phyloP scores from a whole-genome alignment of 2,329 filamentous ascomycete species.

The Cytospora chrysosperma region DNA sequence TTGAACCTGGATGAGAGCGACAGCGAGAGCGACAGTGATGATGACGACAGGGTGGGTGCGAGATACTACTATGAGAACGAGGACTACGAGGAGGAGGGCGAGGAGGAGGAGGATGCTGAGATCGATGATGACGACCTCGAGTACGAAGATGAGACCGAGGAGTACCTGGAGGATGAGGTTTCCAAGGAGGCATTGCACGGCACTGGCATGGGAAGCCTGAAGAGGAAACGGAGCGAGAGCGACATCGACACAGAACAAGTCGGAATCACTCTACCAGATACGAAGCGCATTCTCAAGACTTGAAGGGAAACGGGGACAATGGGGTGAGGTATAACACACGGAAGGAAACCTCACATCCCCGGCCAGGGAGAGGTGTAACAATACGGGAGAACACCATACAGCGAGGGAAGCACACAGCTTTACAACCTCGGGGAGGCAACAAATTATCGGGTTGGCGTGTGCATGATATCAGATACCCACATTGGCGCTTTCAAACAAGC shows the following conservation, averaged over 20 bases:
- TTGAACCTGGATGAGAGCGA: slow-evolving; percentile 45
- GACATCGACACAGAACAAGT: slow-evolving; percentile 9
- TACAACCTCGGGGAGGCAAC: neutral
- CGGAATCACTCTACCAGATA: slow-evolving; percentile 1
- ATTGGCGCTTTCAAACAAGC: neutral
- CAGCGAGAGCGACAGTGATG: slow-evolving; percentile 41
- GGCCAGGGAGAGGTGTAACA: neutral
- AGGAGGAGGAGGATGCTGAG: slow-evolving; percentile 29
- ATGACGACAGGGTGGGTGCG: slow-evolving; percentile 29
- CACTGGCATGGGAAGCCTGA: slow-evolving; percentile 24
- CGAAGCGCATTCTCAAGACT: slow-evolving; percentile 6
- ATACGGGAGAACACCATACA: neutral
- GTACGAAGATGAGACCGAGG: slow-evolving; percentile 31
- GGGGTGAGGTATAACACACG: too few relatives aligned
- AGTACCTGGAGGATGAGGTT: slow-evolving; percentile 29
- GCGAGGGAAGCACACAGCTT: neutral
- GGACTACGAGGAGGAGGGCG: slow-evolving; percentile 30
- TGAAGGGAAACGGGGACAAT: neutral
- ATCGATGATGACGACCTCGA: slow-evolving; percentile 31
- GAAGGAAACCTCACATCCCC: neutral
- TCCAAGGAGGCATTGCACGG: slow-evolving; percentile 27
- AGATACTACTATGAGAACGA: slow-evolving; percentile 29
- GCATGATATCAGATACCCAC: slow-evolving; percentile 13
- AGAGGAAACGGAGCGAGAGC: slow-evolving; percentile 24
- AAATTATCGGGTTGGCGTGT: slow-evolving; percentile 7